phyloP scores from a whole-genome alignment of 2,329 filamentous ascomycete species.

The Ceratocystis cacaofunesta region DNA sequence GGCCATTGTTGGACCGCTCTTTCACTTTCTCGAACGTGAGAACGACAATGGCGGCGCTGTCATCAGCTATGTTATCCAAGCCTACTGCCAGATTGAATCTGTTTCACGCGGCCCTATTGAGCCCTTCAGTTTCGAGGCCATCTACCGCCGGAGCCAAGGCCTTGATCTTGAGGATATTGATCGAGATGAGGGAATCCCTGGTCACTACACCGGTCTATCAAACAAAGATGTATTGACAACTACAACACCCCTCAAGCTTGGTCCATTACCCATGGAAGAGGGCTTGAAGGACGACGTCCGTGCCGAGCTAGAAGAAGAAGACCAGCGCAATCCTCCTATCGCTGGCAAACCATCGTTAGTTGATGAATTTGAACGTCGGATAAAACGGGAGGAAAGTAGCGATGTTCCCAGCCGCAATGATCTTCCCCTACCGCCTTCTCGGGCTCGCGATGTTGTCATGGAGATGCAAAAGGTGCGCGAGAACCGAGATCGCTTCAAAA shows the following conservation, averaged over 20 bases:
- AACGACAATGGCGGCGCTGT: conserved; percentile 64
- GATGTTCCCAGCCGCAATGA: conserved; percentile 67
- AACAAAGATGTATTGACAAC: conserved; percentile 47
- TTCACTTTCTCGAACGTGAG: conserved; percentile 82
- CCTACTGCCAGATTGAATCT: conserved; percentile 42
- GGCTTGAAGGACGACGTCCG: conserved; percentile 75
- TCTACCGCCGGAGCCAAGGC: conserved; percentile 42
- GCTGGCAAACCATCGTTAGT: conserved; percentile 59
- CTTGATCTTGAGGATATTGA: conserved; percentile 49
- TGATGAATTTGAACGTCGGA: conserved; percentile 75
- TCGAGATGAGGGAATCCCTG: conserved; percentile 49
- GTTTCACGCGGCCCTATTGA: conserved; percentile 48
- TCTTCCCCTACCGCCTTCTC: conserved; percentile 73
- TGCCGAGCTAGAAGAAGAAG: conserved; percentile 73
- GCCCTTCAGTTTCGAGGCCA: conserved; percentile 47
- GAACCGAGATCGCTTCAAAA: conserved; percentile 78
- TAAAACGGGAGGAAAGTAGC: conserved; percentile 77
- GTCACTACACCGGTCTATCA: conserved; percentile 44
- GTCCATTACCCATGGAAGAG: conserved; percentile 66
- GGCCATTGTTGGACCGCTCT: conserved; percentile 65
- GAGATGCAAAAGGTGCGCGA: conserved; percentile 91
- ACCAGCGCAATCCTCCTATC: conserved; percentile 57
- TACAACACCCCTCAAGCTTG: conserved; percentile 52
- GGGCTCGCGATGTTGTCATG: conserved; percentile 79
- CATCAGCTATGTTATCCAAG: conserved; percentile 57